Conservation (phyloP, 2,329 filamentous ascomycete genomes). For the Dendrostoma leiphaemia region DNA sequence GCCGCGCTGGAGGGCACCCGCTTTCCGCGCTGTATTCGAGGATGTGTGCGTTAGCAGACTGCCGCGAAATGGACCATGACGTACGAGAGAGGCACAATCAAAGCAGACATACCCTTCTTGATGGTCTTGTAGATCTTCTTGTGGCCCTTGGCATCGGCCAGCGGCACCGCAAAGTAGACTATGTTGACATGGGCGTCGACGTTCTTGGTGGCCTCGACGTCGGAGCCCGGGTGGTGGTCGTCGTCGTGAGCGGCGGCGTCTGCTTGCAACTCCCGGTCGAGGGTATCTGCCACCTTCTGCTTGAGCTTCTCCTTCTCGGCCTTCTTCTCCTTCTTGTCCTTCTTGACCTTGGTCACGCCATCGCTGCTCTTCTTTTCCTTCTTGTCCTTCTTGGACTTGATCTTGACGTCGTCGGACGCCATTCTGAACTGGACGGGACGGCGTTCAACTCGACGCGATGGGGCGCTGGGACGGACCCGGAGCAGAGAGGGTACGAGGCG, state of each 20-base stretch:
- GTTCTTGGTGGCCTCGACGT: constrained; percentile 37
- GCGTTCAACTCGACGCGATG: not conserved
- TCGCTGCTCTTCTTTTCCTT: constrained; percentile 57
- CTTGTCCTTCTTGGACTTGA: constrained; percentile 46
- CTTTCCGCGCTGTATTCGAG: constrained; percentile 72
- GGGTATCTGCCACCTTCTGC: constrained; percentile 53
- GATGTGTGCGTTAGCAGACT: constrained; percentile 10
- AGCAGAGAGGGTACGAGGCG: not conserved
- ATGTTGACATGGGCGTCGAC: constrained; percentile 47
- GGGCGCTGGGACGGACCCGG: not conserved
- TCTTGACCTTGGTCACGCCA: constrained; percentile 53
- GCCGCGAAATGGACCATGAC: no score
- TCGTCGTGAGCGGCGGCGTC: constrained; percentile 47
- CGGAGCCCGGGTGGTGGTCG: constrained; percentile 30
- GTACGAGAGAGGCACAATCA: constrained; percentile 13
- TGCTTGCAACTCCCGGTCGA: constrained; percentile 65
- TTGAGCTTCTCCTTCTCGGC: constrained; percentile 72
- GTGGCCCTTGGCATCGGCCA: constrained; percentile 74
- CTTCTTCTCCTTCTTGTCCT: constrained; percentile 66
- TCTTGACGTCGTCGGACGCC: constrained; percentile 49
- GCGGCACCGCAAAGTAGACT: constrained; percentile 79
- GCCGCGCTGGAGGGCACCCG: constrained; percentile 93
- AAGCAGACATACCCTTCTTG: constrained; percentile 53
- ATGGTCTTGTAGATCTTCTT: constrained; percentile 65
- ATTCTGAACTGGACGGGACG: constrained; percentile 28